Base-by-base conservation (phyloP, 495 filamentous ascomycete genomes). In the Trichoderma parareesei region DNA sequence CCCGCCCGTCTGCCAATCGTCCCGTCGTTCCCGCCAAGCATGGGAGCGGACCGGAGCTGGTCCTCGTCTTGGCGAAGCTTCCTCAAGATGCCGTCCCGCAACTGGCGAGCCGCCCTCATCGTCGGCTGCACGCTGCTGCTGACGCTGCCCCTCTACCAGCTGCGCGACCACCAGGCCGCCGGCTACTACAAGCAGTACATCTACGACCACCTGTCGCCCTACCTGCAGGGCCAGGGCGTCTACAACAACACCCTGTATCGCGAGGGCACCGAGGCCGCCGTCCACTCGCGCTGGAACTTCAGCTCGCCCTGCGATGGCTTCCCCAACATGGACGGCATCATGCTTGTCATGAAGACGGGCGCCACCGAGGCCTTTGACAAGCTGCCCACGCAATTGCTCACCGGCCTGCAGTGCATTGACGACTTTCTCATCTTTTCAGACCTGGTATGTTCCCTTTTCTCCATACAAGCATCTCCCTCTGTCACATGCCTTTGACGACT, bases 381-480 rank as follows among this genome's bases (percentile, higher is more conserved):
- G 60, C 70, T 87, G 43, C 81, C 85, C 27, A 83, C 79, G 7
- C 84, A 87, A 65, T 75, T 87, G 38, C 70, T 81, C 65, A 84
- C 82, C 13, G 71, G 76, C 38, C 72, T 84, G n/a, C 74, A 69
- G 66, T 86, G 84, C 66, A 65, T 78, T 20, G 70, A 76, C 48
- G 79, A 86, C 66, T 80, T 81, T 53, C 78, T 86, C 48, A 75
- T 87, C 66, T 86, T 86, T 70, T 83, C 82, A 65, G 85, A 86
- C 65, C 76, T 81, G 68, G 61, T 63, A 63, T n/a, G 42, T 16
- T 8, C 16, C 18, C 5, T 14, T 35, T 9, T 35, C 9, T 57
- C 27, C 18, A 44, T 44, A 46, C 43, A n/a, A 4, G 10, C 48
- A 16, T 27, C 1, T 27, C 27, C 27, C 27, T 27, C 27, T 27